A percentile compares a stretch with the other conserved stretches of the same genome.
These are phyloP conservation scores for Ligustrum vulgare DNA, from an alignment of 257 asterid genomes.

Conservation along the genomic window DNA sequence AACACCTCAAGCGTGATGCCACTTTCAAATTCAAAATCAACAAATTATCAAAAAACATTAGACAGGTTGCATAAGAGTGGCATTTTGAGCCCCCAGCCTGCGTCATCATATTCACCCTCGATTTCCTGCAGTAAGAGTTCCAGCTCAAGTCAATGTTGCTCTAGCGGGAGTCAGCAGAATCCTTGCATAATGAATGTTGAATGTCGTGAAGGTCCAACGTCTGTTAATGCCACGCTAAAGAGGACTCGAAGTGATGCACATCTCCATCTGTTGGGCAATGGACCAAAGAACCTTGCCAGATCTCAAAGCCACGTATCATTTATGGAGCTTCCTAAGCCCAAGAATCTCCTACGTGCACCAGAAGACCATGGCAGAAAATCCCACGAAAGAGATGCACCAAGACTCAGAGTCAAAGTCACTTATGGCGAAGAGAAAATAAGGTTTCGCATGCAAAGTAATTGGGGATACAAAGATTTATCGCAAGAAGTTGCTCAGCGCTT, in stretches of 20 bases:
- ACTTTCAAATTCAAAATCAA: conserved; percentile 36
- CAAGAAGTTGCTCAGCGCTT: conserved; percentile 62
- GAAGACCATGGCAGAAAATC: conserved; percentile 22
- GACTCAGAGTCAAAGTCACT: conserved; percentile 72
- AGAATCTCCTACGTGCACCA: conserved; percentile 16
- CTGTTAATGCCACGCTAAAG: conserved; percentile 32
- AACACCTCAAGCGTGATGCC: conserved; percentile 47
- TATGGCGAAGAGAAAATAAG: conserved; percentile 77
- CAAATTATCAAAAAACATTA: conserved; percentile 26
- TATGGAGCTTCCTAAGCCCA: conserved; percentile 33
- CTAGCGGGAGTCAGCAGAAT: conserved; percentile 50
- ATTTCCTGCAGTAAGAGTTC: conserved; percentile 75
- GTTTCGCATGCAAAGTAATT: conserved; percentile 59
- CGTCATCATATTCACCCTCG: conserved; percentile 56
- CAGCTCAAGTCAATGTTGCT: conserved; percentile 63
- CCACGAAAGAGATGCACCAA: conserved; percentile 37
- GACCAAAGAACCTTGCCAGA: conserved; percentile 43
- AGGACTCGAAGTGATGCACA: conserved; percentile 60
- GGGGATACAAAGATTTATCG: conserved; percentile 65
- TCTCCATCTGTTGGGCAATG: conserved; percentile 47
- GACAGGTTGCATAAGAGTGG: conserved; percentile 34
- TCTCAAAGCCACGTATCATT: conserved; percentile 52
- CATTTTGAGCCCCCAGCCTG: conserved; percentile 29
- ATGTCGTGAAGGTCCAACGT: conserved; percentile 24
- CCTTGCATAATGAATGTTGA: conserved; percentile 17